Percentiles rank a stretch among this genome's conserved stretches.
phyloP scores from a whole-genome alignment of 805 yeast species.

The Candida piceae region DNA sequence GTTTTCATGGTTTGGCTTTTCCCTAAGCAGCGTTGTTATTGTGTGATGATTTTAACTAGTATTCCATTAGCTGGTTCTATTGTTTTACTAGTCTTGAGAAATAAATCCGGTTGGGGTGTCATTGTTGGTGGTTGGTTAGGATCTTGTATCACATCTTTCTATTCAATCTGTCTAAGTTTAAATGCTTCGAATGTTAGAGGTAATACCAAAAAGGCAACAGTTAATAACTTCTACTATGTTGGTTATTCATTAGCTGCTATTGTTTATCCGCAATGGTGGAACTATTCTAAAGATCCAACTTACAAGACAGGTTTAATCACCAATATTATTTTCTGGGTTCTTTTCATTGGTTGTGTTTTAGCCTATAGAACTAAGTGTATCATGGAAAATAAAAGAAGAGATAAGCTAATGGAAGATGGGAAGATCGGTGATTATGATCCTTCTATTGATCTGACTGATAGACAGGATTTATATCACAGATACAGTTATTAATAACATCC shows the following conservation, averaged over 20 bases:
- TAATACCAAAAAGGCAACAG: slow-evolving; percentile 57
- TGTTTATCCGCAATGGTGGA: slow-evolving; percentile 67
- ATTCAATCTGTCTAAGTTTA: slow-evolving; percentile 15
- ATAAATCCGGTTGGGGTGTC: slow-evolving; percentile 18
- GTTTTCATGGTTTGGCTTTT: slow-evolving; percentile 9
- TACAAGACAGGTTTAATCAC: slow-evolving; percentile 53
- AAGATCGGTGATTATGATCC: slow-evolving; percentile 16
- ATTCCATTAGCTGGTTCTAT: slow-evolving; percentile 24
- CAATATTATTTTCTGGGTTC: slow-evolving; percentile 40
- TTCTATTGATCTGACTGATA: slow-evolving; percentile 25
- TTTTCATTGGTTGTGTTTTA: slow-evolving; percentile 13
- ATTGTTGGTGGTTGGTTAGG: slow-evolving; percentile 19
- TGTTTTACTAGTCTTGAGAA: slow-evolving; percentile 10
- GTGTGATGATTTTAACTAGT: slow-evolving; percentile 12
- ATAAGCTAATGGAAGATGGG: slow-evolving; percentile 10
- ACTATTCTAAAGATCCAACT: slow-evolving; percentile 47
- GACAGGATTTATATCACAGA: slow-evolving; percentile 21
- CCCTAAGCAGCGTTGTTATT: slow-evolving; percentile 23
- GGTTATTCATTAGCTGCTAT: slow-evolving; percentile 62
- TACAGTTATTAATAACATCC: slow-evolving; percentile 21
- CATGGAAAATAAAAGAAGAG: slow-evolving; percentile 22
- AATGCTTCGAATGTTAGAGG: slow-evolving; percentile 51
- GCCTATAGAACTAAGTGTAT: slow-evolving; percentile 24
- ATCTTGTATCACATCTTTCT: slow-evolving; percentile 16
- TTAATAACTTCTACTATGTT: slow-evolving; percentile 52